These are phyloP conservation scores for Orbilia brochopaga DNA, from an alignment of 2,329 filamentous ascomycete species.

Conservation along the genomic window DNA sequence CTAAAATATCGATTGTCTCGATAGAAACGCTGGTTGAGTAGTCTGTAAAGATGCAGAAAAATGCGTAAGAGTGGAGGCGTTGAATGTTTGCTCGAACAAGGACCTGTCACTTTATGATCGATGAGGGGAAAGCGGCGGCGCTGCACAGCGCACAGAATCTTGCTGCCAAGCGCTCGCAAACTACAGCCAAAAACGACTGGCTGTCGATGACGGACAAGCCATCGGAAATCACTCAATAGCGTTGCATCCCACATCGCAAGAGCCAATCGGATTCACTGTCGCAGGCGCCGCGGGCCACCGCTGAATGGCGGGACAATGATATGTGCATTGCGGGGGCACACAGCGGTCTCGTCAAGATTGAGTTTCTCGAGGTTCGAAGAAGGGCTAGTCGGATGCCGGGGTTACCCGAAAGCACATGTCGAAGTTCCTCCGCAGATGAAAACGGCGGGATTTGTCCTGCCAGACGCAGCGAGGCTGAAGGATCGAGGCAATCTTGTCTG, in stretches of 20 bases:
- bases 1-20: too few species aligned
- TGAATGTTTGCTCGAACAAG: not conserved
- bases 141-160: not conserved
- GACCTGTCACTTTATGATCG: not conserved
- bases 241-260: not conserved
- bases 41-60: too few species aligned
- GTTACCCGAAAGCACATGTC: too few species aligned
- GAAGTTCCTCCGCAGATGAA: too few species aligned
- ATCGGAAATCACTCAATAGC: not conserved
- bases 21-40: too few species aligned
- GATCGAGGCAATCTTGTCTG: not conserved
- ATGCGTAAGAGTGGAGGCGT: not conserved
- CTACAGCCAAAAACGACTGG: not conserved
- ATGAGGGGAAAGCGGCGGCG: conserved; percentile 1
- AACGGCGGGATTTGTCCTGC: not conserved
- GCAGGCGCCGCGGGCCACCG: not conserved
- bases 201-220: not conserved
- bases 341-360: not conserved
- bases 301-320: too few species aligned
- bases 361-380: not conserved
- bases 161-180: not conserved
- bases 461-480: not conserved
- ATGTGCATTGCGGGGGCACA: too few species aligned
- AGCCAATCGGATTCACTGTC: not conserved
- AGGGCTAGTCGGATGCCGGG: not conserved